Percentiles rank a stretch among this genome's conserved stretches.
Evolutionary conservation across 176 grass and related monocot species (phyloP).

Genomic region (Cenchrus americanus): DNA sequence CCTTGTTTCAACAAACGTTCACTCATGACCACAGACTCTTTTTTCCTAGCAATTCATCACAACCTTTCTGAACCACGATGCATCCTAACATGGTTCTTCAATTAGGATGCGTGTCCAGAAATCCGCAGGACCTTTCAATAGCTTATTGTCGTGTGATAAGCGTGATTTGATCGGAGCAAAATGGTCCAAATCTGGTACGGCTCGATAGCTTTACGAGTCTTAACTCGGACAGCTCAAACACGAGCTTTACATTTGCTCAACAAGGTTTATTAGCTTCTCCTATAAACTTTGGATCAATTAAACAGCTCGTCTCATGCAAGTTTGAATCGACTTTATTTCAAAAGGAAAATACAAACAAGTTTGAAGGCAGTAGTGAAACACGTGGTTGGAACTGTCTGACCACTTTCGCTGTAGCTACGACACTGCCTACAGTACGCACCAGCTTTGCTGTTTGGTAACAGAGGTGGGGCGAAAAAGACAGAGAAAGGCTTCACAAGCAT

Average conservation of each 20-base stretch:
- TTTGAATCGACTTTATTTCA: background rate
- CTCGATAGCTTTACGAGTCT: slow-evolving; percentile 8
- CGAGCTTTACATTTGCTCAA: slow-evolving; percentile 10
- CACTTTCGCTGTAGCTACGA: background rate
- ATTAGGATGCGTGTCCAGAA: background rate
- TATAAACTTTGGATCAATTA: background rate
- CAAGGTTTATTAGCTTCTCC: background rate
- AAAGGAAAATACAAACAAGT: background rate
- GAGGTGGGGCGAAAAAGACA: background rate
- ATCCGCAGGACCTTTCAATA: background rate
- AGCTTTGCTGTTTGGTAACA: background rate
- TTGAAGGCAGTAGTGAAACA: background rate
- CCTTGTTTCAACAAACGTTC: too few relatives aligned
- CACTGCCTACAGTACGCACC: too few relatives aligned
- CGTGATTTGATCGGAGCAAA: background rate
- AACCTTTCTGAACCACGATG: background rate
- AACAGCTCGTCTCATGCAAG: background rate
- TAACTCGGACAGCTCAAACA: slow-evolving; percentile 20
- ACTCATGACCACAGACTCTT: too few relatives aligned
- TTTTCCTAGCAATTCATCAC: background rate
- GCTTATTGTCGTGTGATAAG: background rate
- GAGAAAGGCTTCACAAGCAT: background rate
- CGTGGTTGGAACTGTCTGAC: background rate
- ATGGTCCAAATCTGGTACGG: slow-evolving; percentile 11
- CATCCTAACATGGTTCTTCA: background rate